Evolutionary conservation across 148 eudicot genomes (phyloP), one percentile per base, ranked within the genome.

Genomic region (Oxyria digyna): DNA sequence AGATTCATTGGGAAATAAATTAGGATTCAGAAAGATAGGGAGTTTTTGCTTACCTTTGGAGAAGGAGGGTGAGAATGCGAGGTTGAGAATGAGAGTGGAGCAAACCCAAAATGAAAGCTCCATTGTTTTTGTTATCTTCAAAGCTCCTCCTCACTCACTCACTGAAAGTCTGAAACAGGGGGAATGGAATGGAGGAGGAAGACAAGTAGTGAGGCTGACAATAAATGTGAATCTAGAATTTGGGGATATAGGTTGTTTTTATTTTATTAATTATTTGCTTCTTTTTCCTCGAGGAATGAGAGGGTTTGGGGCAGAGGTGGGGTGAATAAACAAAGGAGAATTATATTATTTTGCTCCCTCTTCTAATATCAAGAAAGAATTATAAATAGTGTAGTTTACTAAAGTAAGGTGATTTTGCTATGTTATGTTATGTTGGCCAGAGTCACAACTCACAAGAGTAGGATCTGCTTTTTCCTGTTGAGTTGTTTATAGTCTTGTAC

Each of bases 51-150:
- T 24, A 77, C 78, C 80, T 72, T 33, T 69, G 23, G 46, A 62
- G 54, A 69, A 14, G 68, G 72, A 59, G 0, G 50, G 18, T 5
- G 75, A 21, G 13, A 74, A 9, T 45, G 33, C 46, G 42, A 81
- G 67, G n/a, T 67, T 72, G 32, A 75, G 68, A 15, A 73, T n/a
- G 75, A 80, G 52, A 62, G 27, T 32, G 50, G 15, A 48, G 70
- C 70, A 52, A 14, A 37, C 6, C 72, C 41, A 68, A 27, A 3
- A 27, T 15, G 57, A 50, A 12, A 26, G 75, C 67, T 78, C 76
- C 83, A 80, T 77, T 48, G 6, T 57, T 33, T 67, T 26, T 11
- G 52, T 26, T 23, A 54, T 9, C 32, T 67, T 29, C 33, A n/a
- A n/a, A 63, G 23, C 69, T 68, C 35, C 3, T 42, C 20, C 17